phyloP scores from a whole-genome alignment of 441 rosid genomes.

The Populus tomentosa region DNA sequence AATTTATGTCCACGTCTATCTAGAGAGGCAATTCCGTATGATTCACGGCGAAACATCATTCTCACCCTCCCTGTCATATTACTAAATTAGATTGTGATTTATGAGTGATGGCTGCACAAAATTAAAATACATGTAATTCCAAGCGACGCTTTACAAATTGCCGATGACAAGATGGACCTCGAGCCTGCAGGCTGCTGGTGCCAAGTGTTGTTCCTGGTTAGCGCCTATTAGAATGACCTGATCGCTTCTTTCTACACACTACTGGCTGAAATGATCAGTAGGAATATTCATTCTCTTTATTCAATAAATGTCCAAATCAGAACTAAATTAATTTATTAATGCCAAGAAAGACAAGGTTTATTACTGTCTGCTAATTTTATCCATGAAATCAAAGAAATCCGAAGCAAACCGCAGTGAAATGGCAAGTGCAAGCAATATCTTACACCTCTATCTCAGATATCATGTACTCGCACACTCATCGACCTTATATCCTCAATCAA shows the following conservation, averaged over 20 bases:
- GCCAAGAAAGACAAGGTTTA: background rate
- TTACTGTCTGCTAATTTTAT: background rate
- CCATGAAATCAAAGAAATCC: background rate
- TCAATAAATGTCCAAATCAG: too few species aligned
- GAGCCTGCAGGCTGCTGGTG: background rate
- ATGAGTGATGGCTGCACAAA: background rate
- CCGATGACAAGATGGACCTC: too few species aligned
- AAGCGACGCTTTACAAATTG: too few species aligned
- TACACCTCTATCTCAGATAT: background rate
- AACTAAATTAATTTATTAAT: too few species aligned
- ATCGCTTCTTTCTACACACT: background rate
- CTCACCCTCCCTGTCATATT: background rate
- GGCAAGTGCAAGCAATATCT: background rate
- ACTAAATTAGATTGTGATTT: background rate
- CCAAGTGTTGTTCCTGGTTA: background rate
- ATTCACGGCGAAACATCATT: background rate
- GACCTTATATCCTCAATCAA: conserved; percentile 27
- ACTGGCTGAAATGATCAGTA: background rate
- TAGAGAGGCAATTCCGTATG: background rate
- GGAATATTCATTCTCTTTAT: too few species aligned
- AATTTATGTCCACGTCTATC: too few species aligned
- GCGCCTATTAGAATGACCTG: background rate
- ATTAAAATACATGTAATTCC: too few species aligned
- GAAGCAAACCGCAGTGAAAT: background rate
- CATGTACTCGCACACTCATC: conserved; percentile 3